These are phyloP conservation scores for Agmasoma carcini DNA, from an alignment of 371 early-diverging fungal genomes.

Conservation along the genomic window DNA sequence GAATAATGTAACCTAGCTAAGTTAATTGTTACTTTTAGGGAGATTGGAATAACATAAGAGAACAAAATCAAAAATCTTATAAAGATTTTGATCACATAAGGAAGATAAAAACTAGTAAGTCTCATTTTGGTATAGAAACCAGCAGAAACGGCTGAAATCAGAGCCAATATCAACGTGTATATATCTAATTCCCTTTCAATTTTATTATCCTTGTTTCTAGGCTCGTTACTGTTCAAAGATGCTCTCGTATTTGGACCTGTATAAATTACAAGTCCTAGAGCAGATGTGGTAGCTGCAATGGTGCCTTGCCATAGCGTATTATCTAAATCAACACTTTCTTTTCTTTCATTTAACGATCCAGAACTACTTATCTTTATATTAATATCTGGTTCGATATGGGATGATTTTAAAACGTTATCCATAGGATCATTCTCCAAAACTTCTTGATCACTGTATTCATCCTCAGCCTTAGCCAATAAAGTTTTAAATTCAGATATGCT, in stretches of 20 bases:
- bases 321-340: constrained; percentile 61
- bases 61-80: constrained; percentile 86
- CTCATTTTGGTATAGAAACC: constrained; percentile 70
- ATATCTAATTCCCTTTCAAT: constrained; percentile 80
- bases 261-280: constrained; percentile 76
- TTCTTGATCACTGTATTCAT: not conserved
- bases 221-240: constrained; percentile 85
- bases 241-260: constrained; percentile 89
- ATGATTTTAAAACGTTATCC: not conserved
- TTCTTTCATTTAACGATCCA: not conserved
- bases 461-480: too few relatives aligned
- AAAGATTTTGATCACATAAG: constrained; percentile 69
- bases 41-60: constrained; percentile 88
- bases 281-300: constrained; percentile 77
- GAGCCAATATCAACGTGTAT: constrained; percentile 58
- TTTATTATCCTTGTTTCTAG: constrained; percentile 78
- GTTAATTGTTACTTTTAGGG: constrained; percentile 81
- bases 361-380: not conserved
- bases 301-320: constrained; percentile 95
- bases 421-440: not conserved
- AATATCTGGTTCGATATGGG: not conserved
- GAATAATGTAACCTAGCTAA: constrained; percentile 83
- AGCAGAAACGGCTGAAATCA: constrained; percentile 53
- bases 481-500: too few relatives aligned
- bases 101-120: not conserved